These are phyloP conservation scores for Vinca minor DNA, from an alignment of 257 asterid species.

Conservation along the genomic window DNA sequence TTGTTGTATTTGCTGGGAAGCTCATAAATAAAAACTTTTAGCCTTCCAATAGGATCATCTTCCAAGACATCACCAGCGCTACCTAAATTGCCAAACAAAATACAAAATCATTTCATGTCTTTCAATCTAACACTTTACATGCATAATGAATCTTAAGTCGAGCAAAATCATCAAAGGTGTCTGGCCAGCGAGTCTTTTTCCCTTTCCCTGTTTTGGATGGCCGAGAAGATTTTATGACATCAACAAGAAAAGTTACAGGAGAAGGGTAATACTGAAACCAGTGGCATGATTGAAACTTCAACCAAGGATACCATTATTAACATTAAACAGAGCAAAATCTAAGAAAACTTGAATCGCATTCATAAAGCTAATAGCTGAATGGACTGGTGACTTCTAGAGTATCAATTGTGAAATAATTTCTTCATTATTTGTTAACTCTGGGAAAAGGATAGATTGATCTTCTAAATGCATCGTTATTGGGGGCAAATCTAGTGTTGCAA, in stretches of 20 bases:
- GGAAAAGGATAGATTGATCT: not conserved
- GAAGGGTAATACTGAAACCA: not conserved
- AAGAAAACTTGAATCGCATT: not conserved
- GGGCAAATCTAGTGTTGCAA: not conserved
- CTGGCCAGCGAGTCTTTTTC: not conserved
- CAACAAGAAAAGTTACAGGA: not conserved
- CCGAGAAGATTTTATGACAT: not conserved
- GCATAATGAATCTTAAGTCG: no score
- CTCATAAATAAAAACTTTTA: slow-evolving; percentile 74
- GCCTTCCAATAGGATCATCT: slow-evolving; percentile 73
- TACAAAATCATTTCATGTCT: not conserved
- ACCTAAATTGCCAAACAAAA: slow-evolving; percentile 35
- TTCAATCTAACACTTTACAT: not conserved
- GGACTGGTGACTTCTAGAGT: not conserved
- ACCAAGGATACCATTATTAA: not conserved
- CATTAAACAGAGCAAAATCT: not conserved
- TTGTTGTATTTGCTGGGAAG: slow-evolving; percentile 85
- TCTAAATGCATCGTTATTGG: not conserved
- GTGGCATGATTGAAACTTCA: not conserved
- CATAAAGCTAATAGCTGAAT: not conserved
- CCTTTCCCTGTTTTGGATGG: not conserved
- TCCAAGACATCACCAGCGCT: slow-evolving; percentile 96
- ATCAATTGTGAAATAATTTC: no score
- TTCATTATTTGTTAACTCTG: not conserved
- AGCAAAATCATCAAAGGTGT: no score